phyloP scores from a whole-genome alignment of 2,329 filamentous ascomycete genomes.

The Cladophialophora psammophila region DNA sequence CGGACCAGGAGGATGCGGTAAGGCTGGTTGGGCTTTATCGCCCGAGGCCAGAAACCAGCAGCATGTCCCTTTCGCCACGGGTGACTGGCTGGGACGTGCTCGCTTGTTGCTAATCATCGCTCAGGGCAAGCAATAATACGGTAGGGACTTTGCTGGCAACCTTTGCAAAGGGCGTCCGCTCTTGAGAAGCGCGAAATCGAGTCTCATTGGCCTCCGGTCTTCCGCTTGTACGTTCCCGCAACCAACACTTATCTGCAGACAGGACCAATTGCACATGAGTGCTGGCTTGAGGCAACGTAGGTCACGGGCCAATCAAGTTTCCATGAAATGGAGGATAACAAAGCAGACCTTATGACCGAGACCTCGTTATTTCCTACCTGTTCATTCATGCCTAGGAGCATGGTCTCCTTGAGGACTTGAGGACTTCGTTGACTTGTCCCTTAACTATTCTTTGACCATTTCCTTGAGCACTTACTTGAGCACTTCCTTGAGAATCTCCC shows the following conservation, averaged over 20 bases:
- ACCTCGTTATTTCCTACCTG: too few species aligned
- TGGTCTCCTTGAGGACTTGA: too few species aligned
- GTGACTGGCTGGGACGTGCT: neutral
- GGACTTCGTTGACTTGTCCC: too few species aligned
- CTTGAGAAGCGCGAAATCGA: slow-evolving; percentile 9
- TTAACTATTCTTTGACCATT: too few species aligned
- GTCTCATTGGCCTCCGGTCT: slow-evolving; percentile 19
- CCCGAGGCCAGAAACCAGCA: neutral
- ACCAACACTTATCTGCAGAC: slow-evolving; percentile 22
- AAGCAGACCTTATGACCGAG: too few species aligned
- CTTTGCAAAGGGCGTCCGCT: slow-evolving; percentile 13
- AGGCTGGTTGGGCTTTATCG: slow-evolving; percentile 13
- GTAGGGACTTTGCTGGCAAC: slow-evolving; percentile 13
- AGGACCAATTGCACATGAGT: neutral
- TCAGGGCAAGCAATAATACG: neutral
- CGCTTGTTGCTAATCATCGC: slow-evolving; percentile 6
- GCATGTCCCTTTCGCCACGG: slow-evolving; percentile 7
- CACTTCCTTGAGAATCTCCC: too few species aligned
- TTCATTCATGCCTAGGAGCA: too few species aligned
- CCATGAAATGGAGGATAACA: too few species aligned
- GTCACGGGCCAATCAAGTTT: too few species aligned
- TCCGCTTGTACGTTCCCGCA: slow-evolving; percentile 7
- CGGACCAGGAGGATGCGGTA: slow-evolving; percentile 5
- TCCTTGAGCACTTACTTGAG: too few species aligned
- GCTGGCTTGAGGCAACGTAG: neutral